Evolutionary conservation across 2,329 filamentous ascomycete genomes (phyloP).

Genomic region (Leptographium lundbergii): DNA sequence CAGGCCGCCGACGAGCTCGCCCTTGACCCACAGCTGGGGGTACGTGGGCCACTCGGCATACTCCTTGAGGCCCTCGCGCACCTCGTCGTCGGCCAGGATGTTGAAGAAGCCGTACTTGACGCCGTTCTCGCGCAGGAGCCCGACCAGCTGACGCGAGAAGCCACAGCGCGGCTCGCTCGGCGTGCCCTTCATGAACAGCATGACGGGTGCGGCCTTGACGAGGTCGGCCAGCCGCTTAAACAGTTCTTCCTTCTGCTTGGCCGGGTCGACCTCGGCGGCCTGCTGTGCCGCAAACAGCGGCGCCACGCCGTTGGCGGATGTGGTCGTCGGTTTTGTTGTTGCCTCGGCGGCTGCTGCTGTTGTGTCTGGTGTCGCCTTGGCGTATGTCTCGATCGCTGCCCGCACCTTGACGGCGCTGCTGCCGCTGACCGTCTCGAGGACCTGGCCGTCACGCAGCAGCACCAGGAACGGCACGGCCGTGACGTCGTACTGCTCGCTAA

Average conservation of each 20-base stretch:
- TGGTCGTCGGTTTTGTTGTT: conserved; percentile 24
- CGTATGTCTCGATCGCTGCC: conserved; percentile 72
- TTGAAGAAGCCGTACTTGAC: conserved; percentile 99
- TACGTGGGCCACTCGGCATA: conserved; percentile 98
- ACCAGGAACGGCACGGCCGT: conserved; percentile 89
- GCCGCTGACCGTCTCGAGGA: conserved; percentile 77
- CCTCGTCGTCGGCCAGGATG: conserved; percentile 93
- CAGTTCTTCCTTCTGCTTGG: conserved; percentile 68
- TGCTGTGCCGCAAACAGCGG: conserved; percentile 21
- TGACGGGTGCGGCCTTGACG: conserved; percentile 90
- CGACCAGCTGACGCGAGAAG: conserved; percentile 84
- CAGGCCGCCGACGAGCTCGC: conserved; percentile 82
- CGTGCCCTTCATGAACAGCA: conserved; percentile 99
- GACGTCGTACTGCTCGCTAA: conserved; percentile 87
- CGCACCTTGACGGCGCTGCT: conserved; percentile 81
- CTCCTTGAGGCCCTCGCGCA: conserved; percentile 90
- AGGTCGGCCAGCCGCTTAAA: conserved; percentile 69
- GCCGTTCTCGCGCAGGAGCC: conserved; percentile 71
- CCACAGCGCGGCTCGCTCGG: conserved; percentile 93
- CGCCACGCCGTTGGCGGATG: background rate
- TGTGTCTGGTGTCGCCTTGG: conserved; percentile 28
- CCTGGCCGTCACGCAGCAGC: conserved; percentile 59
- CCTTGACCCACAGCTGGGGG: conserved; percentile 84
- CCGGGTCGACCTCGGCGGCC: conserved; percentile 28
- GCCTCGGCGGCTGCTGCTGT: conserved; percentile 21